Conservation (phyloP, 2,329 filamentous ascomycete species). For the Colletotrichum chrysophilum region DNA sequence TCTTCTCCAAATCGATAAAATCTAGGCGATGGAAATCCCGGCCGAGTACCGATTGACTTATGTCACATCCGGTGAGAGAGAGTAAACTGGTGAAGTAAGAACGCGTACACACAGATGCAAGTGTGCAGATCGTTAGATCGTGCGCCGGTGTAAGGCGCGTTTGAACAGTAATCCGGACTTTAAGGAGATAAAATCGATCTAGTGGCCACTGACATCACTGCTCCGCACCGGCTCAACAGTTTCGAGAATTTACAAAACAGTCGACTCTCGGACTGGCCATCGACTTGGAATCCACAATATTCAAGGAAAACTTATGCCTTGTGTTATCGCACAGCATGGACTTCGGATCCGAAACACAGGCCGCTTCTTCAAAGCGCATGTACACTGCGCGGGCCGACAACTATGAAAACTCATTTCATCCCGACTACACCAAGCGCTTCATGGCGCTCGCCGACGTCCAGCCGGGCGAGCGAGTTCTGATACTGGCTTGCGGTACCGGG, state of each 20-base stretch:
- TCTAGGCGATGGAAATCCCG: background rate
- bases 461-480: conserved; percentile 31
- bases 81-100: background rate
- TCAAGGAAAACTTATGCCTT: background rate
- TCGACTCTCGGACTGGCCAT: background rate
- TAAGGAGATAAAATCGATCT: background rate
- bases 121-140: background rate
- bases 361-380: conserved; percentile 31
- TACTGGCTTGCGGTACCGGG: conserved; percentile 40
- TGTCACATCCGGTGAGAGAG: background rate
- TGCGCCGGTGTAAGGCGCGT: background rate
- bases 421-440: conserved; percentile 33
- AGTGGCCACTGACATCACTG: background rate
- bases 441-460: conserved; percentile 28
- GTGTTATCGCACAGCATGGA: background rate
- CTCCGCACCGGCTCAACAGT: background rate
- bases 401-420: conserved; percentile 40
- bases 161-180: background rate
- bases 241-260: background rate
- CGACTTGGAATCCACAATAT: background rate
- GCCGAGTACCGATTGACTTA: background rate
- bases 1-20: background rate
- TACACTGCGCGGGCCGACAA: conserved; percentile 33
- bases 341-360: conserved; percentile 24
- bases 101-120: background rate